Evolutionary conservation across 495 filamentous ascomycete species (phyloP), one percentile per base, ranked within the genome.

Genomic region (Lineolata rhizophorae): DNA sequence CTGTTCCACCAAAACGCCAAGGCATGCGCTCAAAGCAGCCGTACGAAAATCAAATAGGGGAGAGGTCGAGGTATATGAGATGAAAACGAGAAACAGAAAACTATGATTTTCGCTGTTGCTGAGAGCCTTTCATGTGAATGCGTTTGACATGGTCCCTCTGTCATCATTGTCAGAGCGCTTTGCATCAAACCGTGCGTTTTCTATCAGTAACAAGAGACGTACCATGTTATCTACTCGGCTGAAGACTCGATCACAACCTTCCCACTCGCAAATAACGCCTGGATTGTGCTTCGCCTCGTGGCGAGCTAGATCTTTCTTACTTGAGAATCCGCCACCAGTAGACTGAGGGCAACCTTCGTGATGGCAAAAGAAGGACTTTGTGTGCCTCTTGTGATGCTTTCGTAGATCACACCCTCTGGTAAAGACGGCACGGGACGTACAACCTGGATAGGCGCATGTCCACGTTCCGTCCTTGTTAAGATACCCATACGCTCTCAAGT

Each of bases 251-350:
- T 56, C 59, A 41, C 69, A 74, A 2, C 57, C 64, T 15, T 56
- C 52, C 58, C 61, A 70, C 33, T 70, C 59, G 40, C 69, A 74
- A 2, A 52, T 33, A 18, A 74, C 55, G 8, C 53, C 58, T 1
- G 69, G 69, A 27, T 70, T 68, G 45, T 74, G 69, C 37, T 64
- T 69, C 13, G 68, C 67, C 41, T 71, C 68, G 33, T 72, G 67
- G 3, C 67, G 51, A 27, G 62, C 57, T 11, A 65, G 58, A 34
- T 74, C 69, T 35, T 74, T 74, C 49, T 70, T 69, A 35, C 62
- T 68, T 1, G 63, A 69, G 42, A 74, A 74, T 4, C 68, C 67
- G 6, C 62, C 66, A 12, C 57, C 56, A 4, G 42, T 50, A 3
- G 60, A 50, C 40, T 70, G 64, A 8, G 67, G 61, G 40, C 69